Conservation (phyloP, 2,329 filamentous ascomycete species). For the Pseudogymnoascus sp. region DNA sequence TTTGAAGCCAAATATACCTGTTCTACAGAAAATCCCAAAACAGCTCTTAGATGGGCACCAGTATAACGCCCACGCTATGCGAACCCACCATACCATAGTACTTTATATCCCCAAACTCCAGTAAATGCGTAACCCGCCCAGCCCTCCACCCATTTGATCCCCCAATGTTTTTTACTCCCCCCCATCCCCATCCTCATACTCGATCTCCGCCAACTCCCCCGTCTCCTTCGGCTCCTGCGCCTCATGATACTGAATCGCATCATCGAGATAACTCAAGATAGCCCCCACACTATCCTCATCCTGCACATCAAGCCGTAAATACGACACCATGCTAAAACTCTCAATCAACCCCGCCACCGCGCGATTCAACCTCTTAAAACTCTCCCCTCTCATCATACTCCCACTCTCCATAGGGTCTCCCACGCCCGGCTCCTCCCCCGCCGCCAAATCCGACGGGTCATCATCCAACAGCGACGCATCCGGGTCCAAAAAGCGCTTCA, state of each 20-base stretch:
- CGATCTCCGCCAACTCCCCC: slow-evolving; percentile 51
- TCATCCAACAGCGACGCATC: slow-evolving; percentile 77
- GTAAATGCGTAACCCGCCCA: background rate
- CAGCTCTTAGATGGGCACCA: background rate
- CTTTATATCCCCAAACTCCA: background rate
- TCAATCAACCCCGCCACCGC: slow-evolving; percentile 90
- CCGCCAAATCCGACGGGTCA: slow-evolving; percentile 46
- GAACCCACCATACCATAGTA: background rate
- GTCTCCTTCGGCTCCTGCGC: slow-evolving; percentile 86
- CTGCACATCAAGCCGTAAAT: slow-evolving; percentile 79
- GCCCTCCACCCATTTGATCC: background rate
- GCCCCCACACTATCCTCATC: slow-evolving; percentile 84
- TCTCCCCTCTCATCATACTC: slow-evolving; percentile 70
- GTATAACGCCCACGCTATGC: background rate
- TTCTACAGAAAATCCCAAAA: background rate
- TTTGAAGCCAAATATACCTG: background rate
- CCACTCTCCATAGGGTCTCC: slow-evolving; percentile 52
- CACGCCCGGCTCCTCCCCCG: slow-evolving; percentile 38
- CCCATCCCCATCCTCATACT: slow-evolving; percentile 37
- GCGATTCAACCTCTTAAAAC: slow-evolving; percentile 74
- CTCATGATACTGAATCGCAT: slow-evolving; percentile 88
- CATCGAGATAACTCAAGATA: slow-evolving; percentile 86
- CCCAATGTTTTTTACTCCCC: slow-evolving; percentile 14
- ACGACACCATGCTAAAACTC: slow-evolving; percentile 97
- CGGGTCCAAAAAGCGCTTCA: slow-evolving; percentile 84